phyloP scores from a whole-genome alignment of 768 basidiomycete genomes.

The Auricularia heimuer region DNA sequence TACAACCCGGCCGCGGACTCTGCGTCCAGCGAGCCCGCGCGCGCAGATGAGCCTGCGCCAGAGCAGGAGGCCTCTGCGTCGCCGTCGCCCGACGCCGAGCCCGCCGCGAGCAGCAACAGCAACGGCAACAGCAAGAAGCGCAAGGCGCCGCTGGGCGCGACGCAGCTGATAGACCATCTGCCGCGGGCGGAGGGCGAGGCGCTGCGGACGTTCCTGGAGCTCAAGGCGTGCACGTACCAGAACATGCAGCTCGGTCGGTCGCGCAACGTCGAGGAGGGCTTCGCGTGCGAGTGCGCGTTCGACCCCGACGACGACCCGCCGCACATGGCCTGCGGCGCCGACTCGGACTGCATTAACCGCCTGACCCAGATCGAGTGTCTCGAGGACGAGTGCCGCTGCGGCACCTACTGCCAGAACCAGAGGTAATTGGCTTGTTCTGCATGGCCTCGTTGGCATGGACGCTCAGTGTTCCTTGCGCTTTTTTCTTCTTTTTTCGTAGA shows the following conservation, averaged over 20 bases:
- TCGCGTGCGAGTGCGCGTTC: constrained; percentile 89
- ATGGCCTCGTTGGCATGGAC: constrained; percentile 1
- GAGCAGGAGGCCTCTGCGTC: neutral
- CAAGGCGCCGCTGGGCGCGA: neutral
- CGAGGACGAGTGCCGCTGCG: constrained; percentile 79
- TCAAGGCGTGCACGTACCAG: constrained; percentile 77
- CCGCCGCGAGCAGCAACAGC: neutral
- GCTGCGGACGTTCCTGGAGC: constrained; percentile 58
- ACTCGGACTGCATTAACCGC: constrained; percentile 93
- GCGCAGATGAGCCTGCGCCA: neutral
- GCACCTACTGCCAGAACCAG: constrained; percentile 80
- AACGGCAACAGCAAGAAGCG: neutral
- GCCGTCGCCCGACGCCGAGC: neutral
- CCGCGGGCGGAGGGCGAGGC: constrained; percentile 70
- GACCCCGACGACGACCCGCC: constrained; percentile 57
- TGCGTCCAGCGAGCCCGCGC: neutral
- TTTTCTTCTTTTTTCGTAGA: constrained; percentile 31
- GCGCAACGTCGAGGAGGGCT: constrained; percentile 81
- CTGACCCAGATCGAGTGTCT: constrained; percentile 96
- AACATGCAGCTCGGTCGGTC: constrained; percentile 78
- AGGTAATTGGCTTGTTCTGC: constrained; percentile 43
- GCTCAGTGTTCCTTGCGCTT: neutral
- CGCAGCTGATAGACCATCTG: constrained; percentile 71
- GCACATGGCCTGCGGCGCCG: constrained; percentile 68
- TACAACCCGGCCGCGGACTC: neutral